Conservation (phyloP, 495 filamentous ascomycete species). For the Daldinia vernicosa region DNA sequence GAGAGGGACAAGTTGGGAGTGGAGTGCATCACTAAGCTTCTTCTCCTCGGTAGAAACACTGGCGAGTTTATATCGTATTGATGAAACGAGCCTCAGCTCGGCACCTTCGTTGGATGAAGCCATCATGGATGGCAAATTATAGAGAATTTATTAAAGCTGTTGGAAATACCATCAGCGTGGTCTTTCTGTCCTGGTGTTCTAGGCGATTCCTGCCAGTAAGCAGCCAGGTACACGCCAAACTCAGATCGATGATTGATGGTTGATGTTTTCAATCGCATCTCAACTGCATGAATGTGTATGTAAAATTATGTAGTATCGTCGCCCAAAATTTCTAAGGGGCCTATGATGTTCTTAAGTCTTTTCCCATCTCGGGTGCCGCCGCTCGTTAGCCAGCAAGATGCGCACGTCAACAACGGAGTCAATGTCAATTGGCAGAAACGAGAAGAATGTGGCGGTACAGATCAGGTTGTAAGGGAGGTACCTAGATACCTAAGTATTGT, state of each 20-base stretch:
- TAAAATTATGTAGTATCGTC: background rate
- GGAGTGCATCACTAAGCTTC: constrained; percentile 79
- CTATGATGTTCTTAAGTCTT: constrained; percentile 4
- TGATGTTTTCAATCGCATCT: background rate
- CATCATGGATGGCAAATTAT: constrained; percentile 18
- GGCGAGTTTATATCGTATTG: constrained; percentile 91
- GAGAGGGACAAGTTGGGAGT: constrained; percentile 80
- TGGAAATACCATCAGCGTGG: background rate
- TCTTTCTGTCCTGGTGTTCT: background rate
- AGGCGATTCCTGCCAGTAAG: background rate
- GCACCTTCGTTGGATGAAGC: constrained; percentile 62
- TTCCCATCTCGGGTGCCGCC: constrained; percentile 12
- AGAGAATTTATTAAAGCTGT: background rate
- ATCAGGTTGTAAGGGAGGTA: background rate
- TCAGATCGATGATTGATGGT: background rate
- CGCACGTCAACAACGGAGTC: constrained; percentile 41
- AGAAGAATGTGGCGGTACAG: constrained; percentile 35
- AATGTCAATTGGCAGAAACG: constrained; percentile 20
- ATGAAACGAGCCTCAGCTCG: constrained; percentile 86
- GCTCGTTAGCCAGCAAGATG: constrained; percentile 46
- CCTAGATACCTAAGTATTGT: background rate
- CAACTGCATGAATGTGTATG: background rate
- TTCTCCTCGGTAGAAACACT: constrained; percentile 78
- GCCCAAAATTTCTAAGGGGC: background rate
- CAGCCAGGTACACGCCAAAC: background rate